These are phyloP conservation scores for Epichloe elymi DNA, from an alignment of 2,329 filamentous ascomycete species.

Conservation along the genomic window DNA sequence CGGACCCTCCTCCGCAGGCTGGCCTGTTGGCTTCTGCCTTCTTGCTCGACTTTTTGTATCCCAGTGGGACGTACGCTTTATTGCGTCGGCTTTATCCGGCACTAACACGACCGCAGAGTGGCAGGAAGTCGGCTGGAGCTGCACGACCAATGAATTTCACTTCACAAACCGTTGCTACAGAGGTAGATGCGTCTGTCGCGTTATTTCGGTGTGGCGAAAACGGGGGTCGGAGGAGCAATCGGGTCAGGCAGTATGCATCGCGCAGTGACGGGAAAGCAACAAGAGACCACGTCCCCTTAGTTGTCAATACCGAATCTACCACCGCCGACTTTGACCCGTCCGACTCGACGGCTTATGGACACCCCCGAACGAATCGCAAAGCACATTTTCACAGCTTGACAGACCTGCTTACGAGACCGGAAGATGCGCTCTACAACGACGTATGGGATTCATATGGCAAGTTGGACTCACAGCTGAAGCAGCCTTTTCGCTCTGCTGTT, in stretches of 20 bases:
- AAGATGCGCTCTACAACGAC: slow-evolving; percentile 22
- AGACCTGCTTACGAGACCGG: slow-evolving; percentile 13
- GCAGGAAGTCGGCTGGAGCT: slow-evolving; percentile 4
- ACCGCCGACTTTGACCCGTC: neutral
- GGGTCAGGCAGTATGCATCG: neutral
- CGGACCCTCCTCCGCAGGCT: slow-evolving; percentile 12
- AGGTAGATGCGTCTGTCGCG: neutral
- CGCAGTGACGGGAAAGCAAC: neutral
- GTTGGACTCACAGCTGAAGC: slow-evolving; percentile 20
- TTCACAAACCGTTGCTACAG: slow-evolving; percentile 11
- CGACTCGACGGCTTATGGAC: neutral
- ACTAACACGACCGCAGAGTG: slow-evolving; percentile 13
- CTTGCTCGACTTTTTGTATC: slow-evolving; percentile 44
- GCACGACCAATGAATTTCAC: slow-evolving; percentile 16
- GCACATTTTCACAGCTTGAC: slow-evolving; percentile 2
- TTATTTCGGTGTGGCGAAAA: neutral
- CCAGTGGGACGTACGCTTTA: slow-evolving; percentile 29
- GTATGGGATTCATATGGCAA: slow-evolving; percentile 31
- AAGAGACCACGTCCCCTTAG: neutral
- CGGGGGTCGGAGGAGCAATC: neutral
- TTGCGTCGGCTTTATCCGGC: slow-evolving; percentile 26
- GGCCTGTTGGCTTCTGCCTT: slow-evolving; percentile 33
- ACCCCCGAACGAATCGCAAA: neutral
- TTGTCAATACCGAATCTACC: neutral
- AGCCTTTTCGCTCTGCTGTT: slow-evolving; percentile 18